These are phyloP conservation scores for Synchytrium microbalum DNA, from an alignment of 371 early-diverging fungal genomes.

Conservation along the genomic window DNA sequence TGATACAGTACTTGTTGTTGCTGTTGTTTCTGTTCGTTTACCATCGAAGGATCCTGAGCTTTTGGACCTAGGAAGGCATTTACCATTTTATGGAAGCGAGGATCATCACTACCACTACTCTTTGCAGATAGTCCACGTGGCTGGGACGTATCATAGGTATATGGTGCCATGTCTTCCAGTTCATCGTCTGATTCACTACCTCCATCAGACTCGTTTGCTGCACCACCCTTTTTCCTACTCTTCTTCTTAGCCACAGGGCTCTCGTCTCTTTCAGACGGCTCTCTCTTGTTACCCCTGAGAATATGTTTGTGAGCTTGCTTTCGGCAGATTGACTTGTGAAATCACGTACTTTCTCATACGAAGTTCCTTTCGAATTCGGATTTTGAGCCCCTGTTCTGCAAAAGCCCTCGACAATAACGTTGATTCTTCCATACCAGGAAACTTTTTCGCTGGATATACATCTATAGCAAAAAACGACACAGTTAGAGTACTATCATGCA, in stretches of 20 bases:
- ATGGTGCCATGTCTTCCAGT: too few relatives aligned
- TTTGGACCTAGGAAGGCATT: neutral
- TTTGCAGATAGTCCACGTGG: neutral
- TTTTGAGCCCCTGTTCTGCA: constrained; percentile 92
- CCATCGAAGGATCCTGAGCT: too few relatives aligned
- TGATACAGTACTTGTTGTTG: too few relatives aligned
- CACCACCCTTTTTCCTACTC: constrained; percentile 12
- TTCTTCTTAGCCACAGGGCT: constrained; percentile 10
- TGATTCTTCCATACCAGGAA: constrained; percentile 92
- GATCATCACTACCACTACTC: neutral
- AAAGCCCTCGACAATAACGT: constrained; percentile 81
- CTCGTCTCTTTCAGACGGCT: constrained; percentile 8
- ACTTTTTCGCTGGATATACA: constrained; percentile 86
- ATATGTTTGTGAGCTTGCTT: neutral
- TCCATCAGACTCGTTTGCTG: constrained; percentile 9
- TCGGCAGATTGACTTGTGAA: neutral
- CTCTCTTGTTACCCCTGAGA: constrained; percentile 12
- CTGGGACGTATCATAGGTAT: too few relatives aligned
- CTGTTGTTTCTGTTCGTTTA: too few relatives aligned
- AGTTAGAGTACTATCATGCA: neutral
- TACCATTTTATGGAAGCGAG: neutral
- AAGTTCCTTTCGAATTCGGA: constrained; percentile 78
- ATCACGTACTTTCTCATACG: constrained; percentile 22
- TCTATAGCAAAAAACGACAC: constrained; percentile 12
- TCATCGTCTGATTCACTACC: constrained; percentile 12